Conservation (phyloP, 306 rosid species). For the Rosa multiflora region DNA sequence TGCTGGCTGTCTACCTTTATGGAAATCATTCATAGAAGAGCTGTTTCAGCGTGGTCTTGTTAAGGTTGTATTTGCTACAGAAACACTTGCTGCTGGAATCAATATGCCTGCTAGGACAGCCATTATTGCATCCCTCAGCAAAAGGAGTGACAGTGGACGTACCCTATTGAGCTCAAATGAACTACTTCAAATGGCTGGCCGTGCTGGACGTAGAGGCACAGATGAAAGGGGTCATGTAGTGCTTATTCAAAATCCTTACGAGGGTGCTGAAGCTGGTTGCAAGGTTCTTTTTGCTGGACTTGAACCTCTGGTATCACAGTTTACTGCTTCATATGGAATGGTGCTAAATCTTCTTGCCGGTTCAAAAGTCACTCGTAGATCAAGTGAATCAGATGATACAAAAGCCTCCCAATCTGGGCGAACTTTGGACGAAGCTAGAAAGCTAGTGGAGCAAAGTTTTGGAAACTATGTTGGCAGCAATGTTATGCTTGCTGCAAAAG, state of each 20-base stretch:
- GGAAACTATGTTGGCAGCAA: conserved; percentile 96
- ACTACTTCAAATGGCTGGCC: conserved; percentile 99
- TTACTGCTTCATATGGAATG: conserved; percentile 97
- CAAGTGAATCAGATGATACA: conserved; percentile 51
- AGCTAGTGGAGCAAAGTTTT: conserved; percentile 94
- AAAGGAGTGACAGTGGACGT: conserved; percentile 75
- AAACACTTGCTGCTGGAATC: conserved; percentile 97
- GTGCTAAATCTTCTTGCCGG: conserved; percentile 93
- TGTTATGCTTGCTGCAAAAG: conserved; percentile 95
- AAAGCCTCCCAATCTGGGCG: conserved; percentile 49
- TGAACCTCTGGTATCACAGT: conserved; percentile 93
- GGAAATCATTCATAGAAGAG: conserved; percentile 94
- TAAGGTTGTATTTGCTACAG: conserved; percentile 96
- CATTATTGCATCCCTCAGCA: conserved; percentile 85
- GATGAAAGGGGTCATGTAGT: conserved; percentile 87
- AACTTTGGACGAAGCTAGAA: conserved; percentile 95
- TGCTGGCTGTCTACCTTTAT: conserved; percentile 95
- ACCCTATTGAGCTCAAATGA: conserved; percentile 70
- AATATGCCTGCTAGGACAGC: conserved; percentile 98
- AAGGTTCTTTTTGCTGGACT: conserved; percentile 88
- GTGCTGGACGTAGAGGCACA: conserved; percentile 97
- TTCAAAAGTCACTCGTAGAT: conserved; percentile 65
- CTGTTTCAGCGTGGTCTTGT: conserved; percentile 92
- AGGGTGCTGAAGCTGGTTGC: conserved; percentile 96
- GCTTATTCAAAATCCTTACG: conserved; percentile 76